Evolutionary conservation across 2,329 filamentous ascomycete species (phyloP).

Genomic region (Didymella exigua): DNA sequence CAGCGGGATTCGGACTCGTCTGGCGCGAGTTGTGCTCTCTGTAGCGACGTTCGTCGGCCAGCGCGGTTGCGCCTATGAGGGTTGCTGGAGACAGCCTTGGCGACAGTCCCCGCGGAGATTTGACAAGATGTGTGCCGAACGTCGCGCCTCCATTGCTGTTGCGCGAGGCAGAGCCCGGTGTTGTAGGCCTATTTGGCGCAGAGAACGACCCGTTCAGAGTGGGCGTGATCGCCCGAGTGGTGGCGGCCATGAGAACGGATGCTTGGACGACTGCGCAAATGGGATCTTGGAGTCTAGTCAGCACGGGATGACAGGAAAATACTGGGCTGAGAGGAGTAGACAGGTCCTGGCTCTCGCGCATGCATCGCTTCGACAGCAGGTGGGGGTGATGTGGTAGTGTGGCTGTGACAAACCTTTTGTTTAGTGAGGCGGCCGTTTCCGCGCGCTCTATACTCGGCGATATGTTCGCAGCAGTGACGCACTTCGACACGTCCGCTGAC

Average conservation of each 20-base stretch:
- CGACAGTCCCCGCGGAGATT: constrained; percentile 50
- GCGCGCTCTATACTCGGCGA: constrained; percentile 14
- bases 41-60: constrained; percentile 55
- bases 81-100: constrained; percentile 49
- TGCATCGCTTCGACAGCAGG: constrained; percentile 1
- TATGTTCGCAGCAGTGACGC: constrained; percentile 4
- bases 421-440: constrained; percentile 19
- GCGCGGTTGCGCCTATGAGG: constrained; percentile 55
- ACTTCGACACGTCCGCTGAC: constrained; percentile 20
- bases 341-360: background rate
- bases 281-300: constrained; percentile 20
- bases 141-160: constrained; percentile 37
- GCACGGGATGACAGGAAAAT: background rate
- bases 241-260: constrained; percentile 50
- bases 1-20: constrained; percentile 57
- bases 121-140: constrained; percentile 49
- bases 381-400: background rate
- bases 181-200: constrained; percentile 48
- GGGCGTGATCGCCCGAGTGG: constrained; percentile 52
- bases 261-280: background rate
- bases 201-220: constrained; percentile 50
- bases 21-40: constrained; percentile 51
- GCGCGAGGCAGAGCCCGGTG: constrained; percentile 44
- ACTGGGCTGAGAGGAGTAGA: background rate
- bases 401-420: constrained; percentile 31